Conservation (phyloP, 192 early-diverging fungal species). For the Coemansia sp. region DNA sequence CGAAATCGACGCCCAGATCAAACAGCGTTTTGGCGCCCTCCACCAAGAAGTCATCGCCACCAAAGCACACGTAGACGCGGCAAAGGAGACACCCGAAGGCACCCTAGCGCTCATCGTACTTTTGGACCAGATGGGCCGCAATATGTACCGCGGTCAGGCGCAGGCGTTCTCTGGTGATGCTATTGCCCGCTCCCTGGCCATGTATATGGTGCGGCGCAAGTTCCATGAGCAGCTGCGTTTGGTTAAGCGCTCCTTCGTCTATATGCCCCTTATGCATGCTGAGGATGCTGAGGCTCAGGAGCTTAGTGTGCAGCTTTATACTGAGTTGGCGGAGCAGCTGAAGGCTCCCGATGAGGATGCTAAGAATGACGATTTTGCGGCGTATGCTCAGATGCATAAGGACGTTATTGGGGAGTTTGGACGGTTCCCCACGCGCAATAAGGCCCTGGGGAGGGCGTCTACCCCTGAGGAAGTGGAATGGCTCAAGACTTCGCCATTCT, state of each 20-base stretch:
- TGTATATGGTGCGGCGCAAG: conserved; percentile 53
- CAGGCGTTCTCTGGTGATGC: conserved; percentile 58
- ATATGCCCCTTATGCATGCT: conserved; percentile 65
- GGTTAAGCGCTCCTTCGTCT: conserved; percentile 56
- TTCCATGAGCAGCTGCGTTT: conserved; percentile 54
- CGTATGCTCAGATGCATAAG: conserved; percentile 50
- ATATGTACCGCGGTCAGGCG: conserved; percentile 61
- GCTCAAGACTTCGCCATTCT: conserved; percentile 40
- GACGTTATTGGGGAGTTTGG: conserved; percentile 61
- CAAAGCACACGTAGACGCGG: conserved; percentile 35
- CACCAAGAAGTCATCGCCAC: conserved; percentile 14
- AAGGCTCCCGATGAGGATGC: conserved; percentile 39
- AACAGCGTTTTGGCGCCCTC: conserved; percentile 16
- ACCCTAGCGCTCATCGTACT: conserved; percentile 55
- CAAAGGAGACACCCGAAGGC: conserved; percentile 44
- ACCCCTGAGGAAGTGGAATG: conserved; percentile 58
- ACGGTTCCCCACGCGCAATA: conserved; percentile 63
- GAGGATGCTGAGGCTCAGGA: conserved; percentile 63
- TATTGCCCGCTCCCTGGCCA: conserved; percentile 54
- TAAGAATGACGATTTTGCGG: conserved; percentile 33
- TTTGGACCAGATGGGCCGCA: conserved; percentile 65
- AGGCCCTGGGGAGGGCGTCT: conserved; percentile 51
- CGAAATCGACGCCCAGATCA: conserved; percentile 39
- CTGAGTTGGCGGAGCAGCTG: conserved; percentile 42
- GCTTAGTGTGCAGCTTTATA: conserved; percentile 53